Percentiles rank a stretch among this genome's conserved stretches.
These are phyloP conservation scores for Cinnamomum micranthum DNA, from an alignment of 164 flowering plant genomes.

Conservation along the genomic window DNA sequence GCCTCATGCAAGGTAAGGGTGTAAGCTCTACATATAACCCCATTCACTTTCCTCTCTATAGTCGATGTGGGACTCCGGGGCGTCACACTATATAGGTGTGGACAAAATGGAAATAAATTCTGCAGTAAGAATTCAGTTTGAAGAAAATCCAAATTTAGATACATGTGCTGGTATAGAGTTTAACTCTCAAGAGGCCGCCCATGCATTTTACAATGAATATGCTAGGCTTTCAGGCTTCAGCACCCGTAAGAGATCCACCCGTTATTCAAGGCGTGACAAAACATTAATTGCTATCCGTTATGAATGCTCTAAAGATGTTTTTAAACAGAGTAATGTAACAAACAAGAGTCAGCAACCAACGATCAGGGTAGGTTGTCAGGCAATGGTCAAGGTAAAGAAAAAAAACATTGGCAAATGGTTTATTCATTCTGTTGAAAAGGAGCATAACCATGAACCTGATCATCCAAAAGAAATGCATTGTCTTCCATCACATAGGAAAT, in stretches of 20 bases:
- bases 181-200: conserved; percentile 9
- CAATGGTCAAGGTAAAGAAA: conserved; percentile 59
- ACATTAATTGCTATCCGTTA: conserved; percentile 37
- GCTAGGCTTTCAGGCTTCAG: conserved; percentile 15
- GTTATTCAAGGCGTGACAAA: conserved; percentile 36
- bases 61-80: too few species aligned
- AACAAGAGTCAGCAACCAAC: neutral
- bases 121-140: neutral
- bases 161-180: conserved; percentile 17
- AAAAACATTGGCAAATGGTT: conserved; percentile 73
- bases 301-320: conserved; percentile 43
- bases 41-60: too few species aligned
- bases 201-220: conserved; percentile 15
- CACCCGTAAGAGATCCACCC: conserved; percentile 36
- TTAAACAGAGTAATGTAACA: conserved; percentile 5
- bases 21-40: too few species aligned
- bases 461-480: conserved; percentile 67
- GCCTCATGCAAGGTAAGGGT: too few species aligned
- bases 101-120: neutral
- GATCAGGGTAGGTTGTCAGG: conserved; percentile 75
- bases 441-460: conserved; percentile 77
- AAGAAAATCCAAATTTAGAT: conserved; percentile 12
- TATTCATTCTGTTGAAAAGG: conserved; percentile 59
- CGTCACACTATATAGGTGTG: neutral
- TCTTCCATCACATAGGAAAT: neutral